Percentiles rank a stretch among this genome's conserved stretches.
phyloP scores from a whole-genome alignment of 1,284 basidiomycete genomes.

The Spongispora temasekensis region DNA sequence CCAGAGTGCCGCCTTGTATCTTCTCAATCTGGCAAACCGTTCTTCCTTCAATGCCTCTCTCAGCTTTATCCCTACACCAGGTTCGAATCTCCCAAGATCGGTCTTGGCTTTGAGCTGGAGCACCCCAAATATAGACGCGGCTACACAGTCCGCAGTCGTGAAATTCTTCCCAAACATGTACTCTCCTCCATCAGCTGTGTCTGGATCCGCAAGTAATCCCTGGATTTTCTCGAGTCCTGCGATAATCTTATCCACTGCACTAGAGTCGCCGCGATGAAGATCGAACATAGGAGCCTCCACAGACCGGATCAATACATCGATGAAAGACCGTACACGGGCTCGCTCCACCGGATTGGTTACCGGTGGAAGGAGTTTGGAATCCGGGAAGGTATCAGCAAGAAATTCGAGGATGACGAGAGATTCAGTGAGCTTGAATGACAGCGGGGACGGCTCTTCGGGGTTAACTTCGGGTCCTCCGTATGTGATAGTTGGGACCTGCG shows the following conservation, averaged over 20 bases:
- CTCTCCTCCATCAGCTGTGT: conserved; percentile 6
- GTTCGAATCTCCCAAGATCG: conserved; percentile 44
- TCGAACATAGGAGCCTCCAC: background rate
- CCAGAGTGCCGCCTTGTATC: background rate
- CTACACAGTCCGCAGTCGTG: conserved; percentile 56
- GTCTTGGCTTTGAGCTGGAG: conserved; percentile 43
- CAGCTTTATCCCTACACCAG: conserved; percentile 42
- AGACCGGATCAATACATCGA: conserved; percentile 46
- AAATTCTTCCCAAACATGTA: conserved; percentile 38
- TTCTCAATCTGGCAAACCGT: background rate
- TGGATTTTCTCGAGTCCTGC: conserved; percentile 35
- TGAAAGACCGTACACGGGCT: conserved; percentile 61
- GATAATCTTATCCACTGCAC: conserved; percentile 3
- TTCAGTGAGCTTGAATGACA: conserved; percentile 60
- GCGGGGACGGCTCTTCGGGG: conserved; percentile 56
- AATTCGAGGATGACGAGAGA: conserved; percentile 65
- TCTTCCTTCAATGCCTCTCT: conserved; percentile 11
- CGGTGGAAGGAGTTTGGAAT: conserved; percentile 40
- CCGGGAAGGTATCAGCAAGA: conserved; percentile 55
- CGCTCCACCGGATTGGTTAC: conserved; percentile 50
- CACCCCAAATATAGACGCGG: conserved; percentile 49
- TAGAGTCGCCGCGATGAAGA: background rate
- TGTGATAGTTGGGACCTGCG: conserved; percentile 54
- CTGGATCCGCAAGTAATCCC: conserved; percentile 29
- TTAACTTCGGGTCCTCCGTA: conserved; percentile 56